Conservation (phyloP, 208 protist species). For the Angomonas ambiguus region DNA sequence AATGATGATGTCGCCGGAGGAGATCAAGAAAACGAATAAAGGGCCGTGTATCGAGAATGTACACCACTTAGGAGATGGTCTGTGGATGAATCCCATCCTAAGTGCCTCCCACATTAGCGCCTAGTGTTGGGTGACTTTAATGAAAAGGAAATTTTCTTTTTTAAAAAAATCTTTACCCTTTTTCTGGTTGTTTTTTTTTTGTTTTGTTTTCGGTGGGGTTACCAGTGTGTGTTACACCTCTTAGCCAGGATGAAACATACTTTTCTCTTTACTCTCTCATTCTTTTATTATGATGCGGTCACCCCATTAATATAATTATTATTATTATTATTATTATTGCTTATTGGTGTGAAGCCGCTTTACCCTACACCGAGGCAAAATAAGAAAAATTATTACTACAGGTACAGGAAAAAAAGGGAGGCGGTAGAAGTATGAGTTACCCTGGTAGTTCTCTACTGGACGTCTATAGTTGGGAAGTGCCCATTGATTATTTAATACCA, state of each 20-base stretch:
- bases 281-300: too few relatives aligned
- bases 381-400: not conserved
- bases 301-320: too few relatives aligned
- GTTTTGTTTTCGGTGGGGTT: not conserved
- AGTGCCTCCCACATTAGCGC: conserved; percentile 79
- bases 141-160: conserved; percentile 4
- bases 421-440: not conserved
- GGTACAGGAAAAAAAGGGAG: not conserved
- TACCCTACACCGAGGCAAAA: too few relatives aligned
- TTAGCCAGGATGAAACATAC: too few relatives aligned
- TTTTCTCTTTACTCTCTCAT: too few relatives aligned
- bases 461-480: not conserved
- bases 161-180: too few relatives aligned
- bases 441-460: not conserved
- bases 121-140: conserved; percentile 12
- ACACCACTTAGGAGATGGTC: conserved; percentile 95
- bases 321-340: too few relatives aligned
- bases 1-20: conserved; percentile 90
- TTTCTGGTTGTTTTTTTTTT: not conserved
- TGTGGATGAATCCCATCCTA: conserved; percentile 93
- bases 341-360: too few relatives aligned
- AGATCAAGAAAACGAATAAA: conserved; percentile 89
- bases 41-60: conserved; percentile 95
- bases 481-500: conserved; percentile 26
- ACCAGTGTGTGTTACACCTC: not conserved